Base-by-base conservation (phyloP, 2,329 filamentous ascomycete species). In the Tolypocladium endophyticum region DNA sequence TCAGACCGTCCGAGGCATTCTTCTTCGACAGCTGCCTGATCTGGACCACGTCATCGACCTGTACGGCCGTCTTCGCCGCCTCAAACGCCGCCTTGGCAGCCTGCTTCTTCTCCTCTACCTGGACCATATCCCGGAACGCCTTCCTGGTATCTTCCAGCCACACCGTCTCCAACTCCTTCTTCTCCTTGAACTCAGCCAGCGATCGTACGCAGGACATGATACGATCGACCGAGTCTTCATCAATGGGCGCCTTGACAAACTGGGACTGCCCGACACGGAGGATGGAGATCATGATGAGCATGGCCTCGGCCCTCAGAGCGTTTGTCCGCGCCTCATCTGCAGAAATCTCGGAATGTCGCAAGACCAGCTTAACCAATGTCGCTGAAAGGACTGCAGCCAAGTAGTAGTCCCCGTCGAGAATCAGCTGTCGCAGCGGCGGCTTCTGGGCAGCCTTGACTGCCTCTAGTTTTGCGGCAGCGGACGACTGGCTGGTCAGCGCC, bases 241-340 rank as follows among this genome's bases (percentile, higher is more conserved):
- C 94, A 64, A 99, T 97, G 2, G 92, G 90, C 1, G 91, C 89
- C 79, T 97, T 97, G 70, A 96, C 94, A 67, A 99, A 99, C 64
- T 96, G 91, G n/a, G 93, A 97, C 76, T 99, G 94, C 47, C 94
- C 94, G 62, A 97, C 94, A 56, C 94, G 92, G 65, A 99, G 91
- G 66, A 99, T 95, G 6, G 94, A 97, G 67, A 99, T 96, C 92
- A 97, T 96, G 72, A 99, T 97, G 58, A 99, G 83, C 94, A 99
- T 99, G 53, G 94, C 94, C 75, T 99, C 94, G 4, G 94, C 94
- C 56, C 91, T 88, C 33, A 99, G 83, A 36, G 93, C 92, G 68
- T 99, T 99, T 36, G 93, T 97, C 45, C 94, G 88, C 52, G 90
- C 89, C 52, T 81, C 76, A 68, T 97, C 93, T 30, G 88, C 79